These are phyloP conservation scores for Silene noctiflora DNA, from an alignment of 179 eudicot genomes.

Conservation along the genomic window DNA sequence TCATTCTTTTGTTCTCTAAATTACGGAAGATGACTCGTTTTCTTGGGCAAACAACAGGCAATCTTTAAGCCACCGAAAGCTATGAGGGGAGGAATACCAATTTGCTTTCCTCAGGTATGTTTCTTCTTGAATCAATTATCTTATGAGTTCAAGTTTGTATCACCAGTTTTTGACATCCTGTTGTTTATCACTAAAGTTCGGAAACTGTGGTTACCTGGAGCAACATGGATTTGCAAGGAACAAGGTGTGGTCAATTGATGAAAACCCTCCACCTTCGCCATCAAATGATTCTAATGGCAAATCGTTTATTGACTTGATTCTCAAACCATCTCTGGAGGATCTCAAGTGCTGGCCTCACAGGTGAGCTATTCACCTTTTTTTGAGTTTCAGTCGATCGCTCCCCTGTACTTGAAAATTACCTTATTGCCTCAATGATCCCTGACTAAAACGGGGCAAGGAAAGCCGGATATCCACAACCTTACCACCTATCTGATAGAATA, in stretches of 20 bases:
- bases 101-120: slow-evolving; percentile 90
- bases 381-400: not conserved
- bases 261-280: slow-evolving; percentile 60
- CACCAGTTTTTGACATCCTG: slow-evolving; percentile 12
- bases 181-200: slow-evolving; percentile 48
- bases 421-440: no score
- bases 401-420: no score
- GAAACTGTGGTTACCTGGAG: slow-evolving; percentile 68
- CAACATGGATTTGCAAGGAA: slow-evolving; percentile 85
- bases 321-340: slow-evolving; percentile 69
- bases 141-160: slow-evolving; percentile 7
- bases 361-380: slow-evolving; percentile 27
- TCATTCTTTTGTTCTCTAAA: no score
- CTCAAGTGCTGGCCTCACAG: slow-evolving; percentile 81
- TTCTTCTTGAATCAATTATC: not conserved
- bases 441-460: no score
- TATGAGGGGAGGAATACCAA: slow-evolving; percentile 81
- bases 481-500: no score
- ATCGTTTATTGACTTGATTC: slow-evolving; percentile 74
- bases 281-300: slow-evolving; percentile 54
- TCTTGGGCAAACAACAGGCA: slow-evolving; percentile 44
- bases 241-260: slow-evolving; percentile 65
- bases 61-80: slow-evolving; percentile 72
- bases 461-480: no score
- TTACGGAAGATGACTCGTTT: not conserved